Evolutionary conservation across 192 early-diverging fungal genomes (phyloP).

Genomic region (Linnemannia schmuckeri): DNA sequence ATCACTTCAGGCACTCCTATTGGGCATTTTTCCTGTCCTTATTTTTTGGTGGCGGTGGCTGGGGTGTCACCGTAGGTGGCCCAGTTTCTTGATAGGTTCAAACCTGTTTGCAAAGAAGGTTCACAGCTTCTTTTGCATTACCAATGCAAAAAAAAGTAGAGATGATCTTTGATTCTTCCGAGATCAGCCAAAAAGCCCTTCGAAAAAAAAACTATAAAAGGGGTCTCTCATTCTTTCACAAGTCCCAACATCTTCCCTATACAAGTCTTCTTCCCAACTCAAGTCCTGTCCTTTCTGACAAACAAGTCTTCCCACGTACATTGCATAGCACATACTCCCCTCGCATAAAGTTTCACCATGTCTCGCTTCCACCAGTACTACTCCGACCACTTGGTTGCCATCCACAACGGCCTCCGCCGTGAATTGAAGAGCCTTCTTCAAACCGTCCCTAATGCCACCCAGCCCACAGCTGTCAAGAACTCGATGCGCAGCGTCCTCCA

Average conservation of each 20-base stretch:
- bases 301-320: background rate
- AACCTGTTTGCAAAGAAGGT: constrained; percentile 1
- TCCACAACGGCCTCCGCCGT: constrained; percentile 40
- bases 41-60: constrained; percentile 6
- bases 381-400: constrained; percentile 42
- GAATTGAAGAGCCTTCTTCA: constrained; percentile 38
- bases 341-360: constrained; percentile 10
- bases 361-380: constrained; percentile 44
- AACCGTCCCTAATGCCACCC: constrained; percentile 26
- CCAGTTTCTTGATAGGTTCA: background rate
- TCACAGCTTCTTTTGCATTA: background rate
- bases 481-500: constrained; percentile 23
- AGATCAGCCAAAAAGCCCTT: background rate
- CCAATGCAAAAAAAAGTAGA: background rate
- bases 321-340: background rate
- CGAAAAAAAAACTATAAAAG: background rate
- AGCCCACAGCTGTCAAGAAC: constrained; percentile 26
- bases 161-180: background rate
- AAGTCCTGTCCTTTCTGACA: background rate
- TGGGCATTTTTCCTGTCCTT: background rate
- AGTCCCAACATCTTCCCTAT: background rate
- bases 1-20: background rate
- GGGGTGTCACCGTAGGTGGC: background rate
- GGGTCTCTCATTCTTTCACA: background rate
- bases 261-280: background rate